Evolutionary conservation across 768 basidiomycete genomes (phyloP), one percentile per base, ranked within the genome.

Genomic region (Boletus rubescentipes): DNA sequence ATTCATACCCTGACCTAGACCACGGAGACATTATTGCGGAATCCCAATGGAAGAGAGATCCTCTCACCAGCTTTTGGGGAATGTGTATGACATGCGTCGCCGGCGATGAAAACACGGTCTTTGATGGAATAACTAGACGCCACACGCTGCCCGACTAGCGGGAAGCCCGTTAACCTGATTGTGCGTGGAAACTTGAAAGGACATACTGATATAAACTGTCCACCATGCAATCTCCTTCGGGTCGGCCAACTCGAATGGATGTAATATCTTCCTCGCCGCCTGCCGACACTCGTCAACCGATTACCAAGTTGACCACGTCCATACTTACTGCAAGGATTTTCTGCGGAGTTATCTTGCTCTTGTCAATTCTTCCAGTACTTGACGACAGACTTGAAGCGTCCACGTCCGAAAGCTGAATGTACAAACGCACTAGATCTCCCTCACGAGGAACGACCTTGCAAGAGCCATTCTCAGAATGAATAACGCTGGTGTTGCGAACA

Each of bases 361-460:
- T 85, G 62, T 84, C 84, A 0, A 85, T 67, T 47, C 82, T 74
- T 49, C 80, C 80, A 7, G 30, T 80, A 26, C 26, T 26, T 6
- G 26, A 26, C 11, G 52, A 64, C 9, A 71, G 70, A 52, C 82
- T 75, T 38, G 79, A 56, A 4, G 71, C 72, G 38, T 78, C 77
- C 37, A 67, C 68, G 35, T 78, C 78, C 7, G 76, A 76, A n/a
- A 89, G 71, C 60, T 89, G 87, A 32, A 88, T 79, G 64, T 90
- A 91, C 3, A 90, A 59, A 32, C 88, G 77, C 15, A 87, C 78
- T 60, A 77, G 78, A 64, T 84, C 83, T 4, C 70, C 78, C 65
- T 86, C 84, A 26, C 88, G 78, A 0, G 89, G 89, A 39, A 91
- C 86, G 43, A 87, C 67, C 81, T 89, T 84, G 53, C 84, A 83